Evolutionary conservation across 257 asterid genomes (phyloP).

Genomic region (Osmanthus fragrans): DNA sequence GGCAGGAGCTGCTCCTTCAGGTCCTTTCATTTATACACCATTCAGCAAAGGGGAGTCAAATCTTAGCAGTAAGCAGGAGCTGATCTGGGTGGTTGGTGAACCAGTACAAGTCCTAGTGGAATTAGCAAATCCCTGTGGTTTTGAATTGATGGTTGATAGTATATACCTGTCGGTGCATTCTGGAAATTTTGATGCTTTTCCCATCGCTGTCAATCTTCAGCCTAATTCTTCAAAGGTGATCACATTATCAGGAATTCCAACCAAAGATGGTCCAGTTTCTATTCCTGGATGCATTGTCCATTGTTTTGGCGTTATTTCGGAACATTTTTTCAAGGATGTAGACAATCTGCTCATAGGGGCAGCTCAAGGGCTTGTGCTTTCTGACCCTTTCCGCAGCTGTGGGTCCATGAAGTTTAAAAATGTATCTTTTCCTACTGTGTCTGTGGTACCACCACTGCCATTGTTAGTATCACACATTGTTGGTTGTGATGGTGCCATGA

Average conservation of each 20-base stretch:
- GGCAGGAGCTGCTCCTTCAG: constrained; percentile 96
- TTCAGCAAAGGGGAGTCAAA: constrained; percentile 92
- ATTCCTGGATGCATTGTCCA: constrained; percentile 94
- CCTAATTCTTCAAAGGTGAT: constrained; percentile 92
- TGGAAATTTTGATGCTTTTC: constrained; percentile 90
- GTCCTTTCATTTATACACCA: constrained; percentile 98
- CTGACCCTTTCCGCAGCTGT: constrained; percentile 97
- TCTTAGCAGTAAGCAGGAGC: constrained; percentile 74
- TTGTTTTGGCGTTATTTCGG: constrained; percentile 94
- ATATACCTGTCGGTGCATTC: constrained; percentile 88
- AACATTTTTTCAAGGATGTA: constrained; percentile 94
- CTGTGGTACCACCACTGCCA: constrained; percentile 86
- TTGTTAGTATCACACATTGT: constrained; percentile 71
- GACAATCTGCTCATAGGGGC: constrained; percentile 88
- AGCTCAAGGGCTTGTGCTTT: constrained; percentile 95
- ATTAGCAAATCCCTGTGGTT: constrained; percentile 99
- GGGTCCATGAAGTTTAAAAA: constrained; percentile 81
- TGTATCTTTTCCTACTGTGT: constrained; percentile 62
- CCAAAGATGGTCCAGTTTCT: constrained; percentile 73
- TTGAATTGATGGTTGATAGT: constrained; percentile 90
- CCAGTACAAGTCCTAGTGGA: constrained; percentile 93
- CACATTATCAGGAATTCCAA: constrained; percentile 89
- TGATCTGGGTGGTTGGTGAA: constrained; percentile 93
- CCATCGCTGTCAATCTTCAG: constrained; percentile 78
- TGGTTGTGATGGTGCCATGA: constrained; percentile 90